Evolutionary conservation across 805 yeast genomes (phyloP).

Genomic region (Starmerella sp.): DNA sequence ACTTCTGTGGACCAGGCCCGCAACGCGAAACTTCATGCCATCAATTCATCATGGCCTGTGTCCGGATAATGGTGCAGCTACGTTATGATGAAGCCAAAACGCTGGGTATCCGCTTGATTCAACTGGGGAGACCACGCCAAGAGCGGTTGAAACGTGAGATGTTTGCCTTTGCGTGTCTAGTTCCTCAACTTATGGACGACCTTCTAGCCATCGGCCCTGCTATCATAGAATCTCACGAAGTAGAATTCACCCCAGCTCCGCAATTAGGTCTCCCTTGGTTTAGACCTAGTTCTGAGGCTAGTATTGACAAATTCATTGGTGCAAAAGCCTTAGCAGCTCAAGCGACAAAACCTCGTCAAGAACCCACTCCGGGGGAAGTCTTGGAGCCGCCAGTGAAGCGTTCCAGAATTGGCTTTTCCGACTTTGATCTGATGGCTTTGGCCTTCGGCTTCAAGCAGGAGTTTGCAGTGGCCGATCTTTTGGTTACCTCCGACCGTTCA

Average conservation of each 20-base stretch:
- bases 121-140: conserved; percentile 2
- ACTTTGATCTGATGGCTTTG: background rate
- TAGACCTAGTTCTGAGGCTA: conserved; percentile 15
- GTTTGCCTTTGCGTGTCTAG: conserved; percentile 6
- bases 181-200: conserved; percentile 1
- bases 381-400: background rate
- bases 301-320: conserved; percentile 6
- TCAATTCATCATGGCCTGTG: conserved; percentile 10
- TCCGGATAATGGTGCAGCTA: background rate
- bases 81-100: background rate
- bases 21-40: conserved; percentile 14
- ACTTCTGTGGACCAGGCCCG: background rate
- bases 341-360: too few species aligned
- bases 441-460: background rate
- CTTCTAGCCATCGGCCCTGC: background rate
- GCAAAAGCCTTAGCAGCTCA: conserved; percentile 5
- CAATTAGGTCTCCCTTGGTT: conserved; percentile 4
- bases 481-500: background rate
- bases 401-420: background rate
- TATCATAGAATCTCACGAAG: conserved; percentile 6
- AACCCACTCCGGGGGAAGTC: background rate
- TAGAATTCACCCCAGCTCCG: conserved; percentile 11
- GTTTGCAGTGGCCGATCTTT: background rate
- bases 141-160: conserved; percentile 7
- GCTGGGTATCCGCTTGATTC: conserved; percentile 3